These are phyloP conservation scores for Dinochytrium kinnereticum DNA, from an alignment of 371 early-diverging fungal species.

Conservation along the genomic window DNA sequence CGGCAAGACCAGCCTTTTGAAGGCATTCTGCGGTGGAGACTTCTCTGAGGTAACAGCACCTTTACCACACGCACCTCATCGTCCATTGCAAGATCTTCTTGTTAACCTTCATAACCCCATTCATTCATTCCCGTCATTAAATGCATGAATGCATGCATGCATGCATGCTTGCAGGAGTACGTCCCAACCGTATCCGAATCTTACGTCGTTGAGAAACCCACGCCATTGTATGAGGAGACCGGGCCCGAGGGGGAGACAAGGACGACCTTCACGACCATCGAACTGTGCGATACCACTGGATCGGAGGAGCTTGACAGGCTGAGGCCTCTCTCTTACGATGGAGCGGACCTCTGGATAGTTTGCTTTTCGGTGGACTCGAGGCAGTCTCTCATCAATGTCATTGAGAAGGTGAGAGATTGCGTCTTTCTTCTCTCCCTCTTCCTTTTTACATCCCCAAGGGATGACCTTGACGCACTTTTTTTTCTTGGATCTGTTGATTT, in stretches of 20 bases:
- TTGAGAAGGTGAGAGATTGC: conserved; percentile 19
- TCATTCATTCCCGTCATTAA: not conserved
- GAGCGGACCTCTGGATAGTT: conserved; percentile 92
- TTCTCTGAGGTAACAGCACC: conserved; percentile 46
- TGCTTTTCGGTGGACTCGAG: conserved; percentile 54
- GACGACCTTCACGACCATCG: conserved; percentile 64
- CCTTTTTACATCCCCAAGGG: too few species aligned
- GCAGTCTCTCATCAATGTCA: conserved; percentile 23
- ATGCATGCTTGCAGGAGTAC: not conserved
- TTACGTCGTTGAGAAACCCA: not conserved
- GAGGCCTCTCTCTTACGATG: conserved; percentile 93
- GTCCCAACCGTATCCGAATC: conserved; percentile 8
- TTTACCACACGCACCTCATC: not conserved
- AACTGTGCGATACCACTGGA: conserved; percentile 97
- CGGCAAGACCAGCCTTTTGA: conserved; percentile 55
- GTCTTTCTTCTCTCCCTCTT: too few species aligned
- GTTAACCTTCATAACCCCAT: conserved; percentile 3
- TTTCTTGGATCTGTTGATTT: too few species aligned
- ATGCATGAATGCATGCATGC: too few species aligned
- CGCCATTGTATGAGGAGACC: conserved; percentile 64
- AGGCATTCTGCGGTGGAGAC: conserved; percentile 33
- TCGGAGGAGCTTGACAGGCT: conserved; percentile 92
- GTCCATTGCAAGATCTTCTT: conserved; percentile 1
- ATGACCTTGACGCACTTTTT: too few species aligned
- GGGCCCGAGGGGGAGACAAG: conserved; percentile 56